Base-by-base conservation (phyloP, 2,329 filamentous ascomycete species). In the Xylaria multiplex region DNA sequence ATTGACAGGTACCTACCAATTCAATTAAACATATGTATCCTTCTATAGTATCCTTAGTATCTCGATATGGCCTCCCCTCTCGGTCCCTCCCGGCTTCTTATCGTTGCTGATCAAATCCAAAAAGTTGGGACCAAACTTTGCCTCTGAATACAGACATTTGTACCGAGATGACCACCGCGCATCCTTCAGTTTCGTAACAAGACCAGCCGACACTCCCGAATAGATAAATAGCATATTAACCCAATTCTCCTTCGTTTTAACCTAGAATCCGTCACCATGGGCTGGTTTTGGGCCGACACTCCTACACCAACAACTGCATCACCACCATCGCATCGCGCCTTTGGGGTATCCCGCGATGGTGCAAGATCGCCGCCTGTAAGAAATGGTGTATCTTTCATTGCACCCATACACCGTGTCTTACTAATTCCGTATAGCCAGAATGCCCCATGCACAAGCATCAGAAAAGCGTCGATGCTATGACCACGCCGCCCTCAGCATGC, bases 271-370 rank as follows among this genome's bases (percentile, higher is more conserved):
- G 37, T 16, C n/a, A 68, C 43, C 65, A 89, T 89, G 87, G 87
- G 87, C 71, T 88, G 86, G 86, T 89, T 89, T 73, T 89, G 87
- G 87, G 84, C 86, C 67, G 86, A 89, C 68, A 68, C 79, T 52
- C 74, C 82, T 61, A 71, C 78, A 22, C 67, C 77, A n/a, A 43
- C 68, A 56, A 64, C 59, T 53, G 67, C 64, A 62, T 68, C 70
- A 42, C 71, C 64, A 67, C 66, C 66, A 63, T 71, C 73, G 45
- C 75, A 74, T 62, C 71, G 74, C 52, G 37, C 54, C n/a, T 68
- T 70, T 62, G 45, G 64, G 48, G 14, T 53, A 43, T 62, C 67
- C 40, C 69, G 59, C 54, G 64, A 74, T 70, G 73, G 72, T 50
- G 70, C 73, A 54, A 74, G 70, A 66, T 71, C 78, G 49, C 81